Evolutionary conservation across 768 basidiomycete species (phyloP), one percentile per base, ranked within the genome.

Genomic region (Russula dissimulans): DNA sequence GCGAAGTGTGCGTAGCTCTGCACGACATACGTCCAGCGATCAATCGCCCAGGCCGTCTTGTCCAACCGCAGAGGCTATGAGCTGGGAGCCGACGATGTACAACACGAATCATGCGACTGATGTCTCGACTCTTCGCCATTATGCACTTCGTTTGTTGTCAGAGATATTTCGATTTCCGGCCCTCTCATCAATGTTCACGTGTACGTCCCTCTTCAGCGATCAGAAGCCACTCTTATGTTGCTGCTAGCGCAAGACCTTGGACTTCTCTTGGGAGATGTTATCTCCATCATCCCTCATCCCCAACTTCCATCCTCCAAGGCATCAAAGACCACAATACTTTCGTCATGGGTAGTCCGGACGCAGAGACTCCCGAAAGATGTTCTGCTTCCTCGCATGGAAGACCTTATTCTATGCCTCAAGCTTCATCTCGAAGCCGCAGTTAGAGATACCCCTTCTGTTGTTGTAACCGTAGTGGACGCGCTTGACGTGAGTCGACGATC

Each of bases 61-160:
- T 34, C 43, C 36, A 17, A 32, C 15, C 7, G 43, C 46, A 26
- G 44, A 45, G 17, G 7, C 31, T 8, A 18, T 48, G 10, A 7
- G 45, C 5, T 7, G 18, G 39, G 51, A 26, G 22, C 14, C 15
- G 31, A 17, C 41, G 3, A 17, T 38, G 42, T 18, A 47, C 10
- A 47, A 38, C 32, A 8, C 42, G 32, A 43, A 47, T 29, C 39
- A 5, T 31, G 45, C 60, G 1, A 36, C 22, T 3, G 56, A 57
- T 26, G n/a, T 42, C 29, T 53, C 61, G 18, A 57, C 42, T 9
- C 34, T 54, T 34, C 48, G 61, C 31, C 61, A 57, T 26, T 62
- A 62, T 5, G 61, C 51, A 8, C 61, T 62, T 36, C 45, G 45
- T 18, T 39, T 62, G 14, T 43, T 62, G 46, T 62, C 61, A n/a